Conservation (phyloP, 2,329 filamentous ascomycete species). For the Fusarium newnesense region DNA sequence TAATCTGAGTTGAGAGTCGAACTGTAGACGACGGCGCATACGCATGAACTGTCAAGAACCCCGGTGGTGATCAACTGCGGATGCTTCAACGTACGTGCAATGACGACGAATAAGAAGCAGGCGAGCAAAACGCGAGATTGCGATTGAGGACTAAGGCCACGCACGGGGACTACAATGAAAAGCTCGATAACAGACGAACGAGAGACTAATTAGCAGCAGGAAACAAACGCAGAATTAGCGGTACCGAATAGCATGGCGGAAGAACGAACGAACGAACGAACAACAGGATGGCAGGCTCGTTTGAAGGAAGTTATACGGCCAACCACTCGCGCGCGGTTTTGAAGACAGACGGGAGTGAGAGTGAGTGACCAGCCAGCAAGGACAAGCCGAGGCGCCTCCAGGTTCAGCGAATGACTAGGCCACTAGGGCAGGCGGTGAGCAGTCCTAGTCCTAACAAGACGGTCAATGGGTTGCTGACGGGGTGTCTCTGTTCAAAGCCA, state of each 20-base stretch:
- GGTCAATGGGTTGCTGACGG: conserved; percentile 34
- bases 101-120: conserved; percentile 30
- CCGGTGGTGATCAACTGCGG: conserved; percentile 23
- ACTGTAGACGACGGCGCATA: conserved; percentile 28
- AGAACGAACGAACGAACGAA: conserved; percentile 39
- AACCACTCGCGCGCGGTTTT: conserved; percentile 41
- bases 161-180: conserved; percentile 30
- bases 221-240: conserved; percentile 36
- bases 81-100: conserved; percentile 33
- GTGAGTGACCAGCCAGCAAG: not conserved
- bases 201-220: conserved; percentile 44
- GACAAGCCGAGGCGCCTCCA: conserved; percentile 28
- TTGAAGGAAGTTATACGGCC: conserved; percentile 40
- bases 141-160: conserved; percentile 30
- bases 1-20: conserved; percentile 32
- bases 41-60: conserved; percentile 35
- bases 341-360: conserved; percentile 36
- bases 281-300: conserved; percentile 34
- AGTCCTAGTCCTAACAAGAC: conserved; percentile 35
- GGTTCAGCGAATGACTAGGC: conserved; percentile 39
- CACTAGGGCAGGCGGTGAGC: conserved; percentile 44
- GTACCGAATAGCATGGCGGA: conserved; percentile 42
- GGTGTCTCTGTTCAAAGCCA: conserved; percentile 24
- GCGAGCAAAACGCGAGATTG: conserved; percentile 24
- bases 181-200: conserved; percentile 38